Evolutionary conservation across 257 asterid species (phyloP), one percentile per base, ranked within the genome.

Genomic region (Salvia miltiorrhiza): DNA sequence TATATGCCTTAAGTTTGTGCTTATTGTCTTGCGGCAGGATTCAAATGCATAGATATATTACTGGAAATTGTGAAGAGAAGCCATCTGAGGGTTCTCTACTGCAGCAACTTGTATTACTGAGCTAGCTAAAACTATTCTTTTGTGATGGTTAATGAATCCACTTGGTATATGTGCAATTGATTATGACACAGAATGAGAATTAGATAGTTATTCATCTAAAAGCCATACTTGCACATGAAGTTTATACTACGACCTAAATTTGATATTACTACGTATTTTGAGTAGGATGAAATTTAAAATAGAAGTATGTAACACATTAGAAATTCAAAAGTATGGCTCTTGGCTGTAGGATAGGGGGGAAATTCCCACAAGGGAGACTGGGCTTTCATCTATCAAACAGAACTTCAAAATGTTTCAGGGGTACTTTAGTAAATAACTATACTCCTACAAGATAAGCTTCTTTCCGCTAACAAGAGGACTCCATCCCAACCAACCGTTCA

Each of bases 391-490:
- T 12, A 55, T 26, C 13, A 28, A n/a, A n/a, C n/a, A n/a, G n/a
- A 32, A 32, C 14, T 11, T 4, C 5, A 35, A 61, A 61, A 39
- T 59, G 48, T 11, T 40, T 6, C 9, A 77, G 63, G 88, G 88
- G 73, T 65, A 78, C 41, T 16, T 57, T 64, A 49, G 88, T 81
- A 83, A 78, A 62, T 69, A 14, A 63, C 53, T 1, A 16, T 28
- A 24, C 17, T 1, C 8, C 2, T 65, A 75, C 59, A 37, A 70
- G 86, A 84, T 84, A 84, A 84, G 80, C 74, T 76, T 76, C 26
- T 60, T 33, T 21, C 41, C 45, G 9, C 57, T 65, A 17, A 26
- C 28, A 37, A 3, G 33, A 52, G 67, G 60, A 53, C 55, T 10
- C 72, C 55, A 45, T 63, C 48, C 69, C 33, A 68, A 78, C 86